Base-by-base conservation (phyloP, 1,284 basidiomycete genomes). In the Trichosporon faecale region DNA sequence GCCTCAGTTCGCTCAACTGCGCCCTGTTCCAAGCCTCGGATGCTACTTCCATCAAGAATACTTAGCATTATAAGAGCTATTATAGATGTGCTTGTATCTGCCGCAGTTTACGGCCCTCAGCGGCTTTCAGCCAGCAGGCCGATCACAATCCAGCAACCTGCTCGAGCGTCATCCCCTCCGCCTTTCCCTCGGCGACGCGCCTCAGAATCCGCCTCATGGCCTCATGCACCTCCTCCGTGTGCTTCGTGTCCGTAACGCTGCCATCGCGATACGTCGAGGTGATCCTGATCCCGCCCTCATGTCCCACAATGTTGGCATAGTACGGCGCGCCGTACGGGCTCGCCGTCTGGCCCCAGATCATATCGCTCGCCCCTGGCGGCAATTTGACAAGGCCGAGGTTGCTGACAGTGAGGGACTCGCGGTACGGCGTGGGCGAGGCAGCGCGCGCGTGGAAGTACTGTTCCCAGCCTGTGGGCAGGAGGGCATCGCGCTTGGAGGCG, bases 381-480 rank as follows among this genome's bases (percentile, higher is more conserved):
- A 81, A 71, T 4, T 55, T 25, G 12, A 70, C 60, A 12, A 52
- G 27, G 8, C 80, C 80, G 0, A 83, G 69, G 67, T 83, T 83
- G n/a, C 75, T 77, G 14, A 81, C n/a, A 29, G 63, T 61, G n/a
- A 77, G n/a, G 14, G 70, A 69, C 8, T 73, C 73, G 18, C 64
- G 64, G 44, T 67, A 76, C 1, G 77, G 76, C 3, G 37, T 67
- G 0, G 65, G 14, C 2, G 68, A 66, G 1, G 68, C 27, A 4
- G 75, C 68, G 16, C 76, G 72, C 11, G 70, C 67, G 18, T 69
- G 35, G 46, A 79, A 77, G 68, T 76, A 79, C n/a, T 76, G 68
- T 69, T 82, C 79, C 79, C 79, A 83, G 9, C 75, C 77, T 3
- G 80, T 83, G 3, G 78, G 75, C 2, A 69, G 68, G 3, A 27